These are phyloP conservation scores for Dalbergia cochinchinensis DNA, from an alignment of 306 rosid species.

Conservation along the genomic window DNA sequence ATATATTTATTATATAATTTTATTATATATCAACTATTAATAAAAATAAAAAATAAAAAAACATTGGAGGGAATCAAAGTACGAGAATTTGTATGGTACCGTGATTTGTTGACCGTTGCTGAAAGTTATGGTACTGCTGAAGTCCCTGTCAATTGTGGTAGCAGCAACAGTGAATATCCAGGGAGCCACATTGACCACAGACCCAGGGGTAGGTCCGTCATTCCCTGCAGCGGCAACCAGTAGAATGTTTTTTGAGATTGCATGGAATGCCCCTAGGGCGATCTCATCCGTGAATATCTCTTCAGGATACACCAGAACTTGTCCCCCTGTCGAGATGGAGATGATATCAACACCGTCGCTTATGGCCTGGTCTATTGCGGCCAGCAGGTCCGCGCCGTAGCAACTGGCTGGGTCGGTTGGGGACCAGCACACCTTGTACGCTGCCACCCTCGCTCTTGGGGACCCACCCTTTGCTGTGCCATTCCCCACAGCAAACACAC, in stretches of 20 bases:
- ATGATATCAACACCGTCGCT: conserved; percentile 75
- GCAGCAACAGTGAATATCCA: conserved; percentile 70
- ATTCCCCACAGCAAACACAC: background rate
- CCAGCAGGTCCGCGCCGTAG: conserved; percentile 64
- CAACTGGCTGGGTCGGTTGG: conserved; percentile 37
- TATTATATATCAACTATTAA: too few relatives aligned
- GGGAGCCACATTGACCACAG: conserved; percentile 52
- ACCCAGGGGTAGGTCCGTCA: conserved; percentile 45
- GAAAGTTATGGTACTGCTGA: conserved; percentile 47
- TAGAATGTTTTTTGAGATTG: conserved; percentile 42
- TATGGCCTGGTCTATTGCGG: conserved; percentile 77
- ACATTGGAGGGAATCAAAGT: too few relatives aligned
- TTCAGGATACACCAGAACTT: background rate
- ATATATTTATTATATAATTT: too few relatives aligned
- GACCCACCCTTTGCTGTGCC: conserved; percentile 82
- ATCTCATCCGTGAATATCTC: conserved; percentile 36
- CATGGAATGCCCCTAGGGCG: conserved; percentile 61
- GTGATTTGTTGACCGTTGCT: conserved; percentile 39
- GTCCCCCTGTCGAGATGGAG: conserved; percentile 58
- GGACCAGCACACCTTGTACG: conserved; percentile 83
- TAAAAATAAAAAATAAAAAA: too few relatives aligned
- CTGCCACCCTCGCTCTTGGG: conserved; percentile 73
- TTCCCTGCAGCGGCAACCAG: conserved; percentile 66
- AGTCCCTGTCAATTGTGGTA: conserved; percentile 58
- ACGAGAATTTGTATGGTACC: too few relatives aligned